A percentile compares a stretch with the other conserved stretches of the same genome.
Conservation (phyloP, 2,329 filamentous ascomycete genomes). For the Aspergillus tubingensis region DNA sequence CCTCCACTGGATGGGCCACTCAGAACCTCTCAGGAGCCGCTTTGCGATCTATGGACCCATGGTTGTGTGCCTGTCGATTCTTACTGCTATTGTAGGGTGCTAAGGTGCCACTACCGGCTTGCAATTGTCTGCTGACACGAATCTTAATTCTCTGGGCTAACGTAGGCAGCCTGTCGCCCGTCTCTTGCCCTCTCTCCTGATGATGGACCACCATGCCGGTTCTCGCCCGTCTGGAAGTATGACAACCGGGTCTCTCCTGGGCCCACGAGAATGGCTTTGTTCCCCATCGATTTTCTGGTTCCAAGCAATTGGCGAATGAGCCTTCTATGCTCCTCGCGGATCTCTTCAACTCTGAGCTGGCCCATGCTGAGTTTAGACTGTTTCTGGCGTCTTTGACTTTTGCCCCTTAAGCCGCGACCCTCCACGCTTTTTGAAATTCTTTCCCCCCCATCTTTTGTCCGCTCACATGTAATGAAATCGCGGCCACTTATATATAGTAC, state of each 20-base stretch:
- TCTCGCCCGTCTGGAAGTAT: background rate
- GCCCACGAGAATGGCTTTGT: background rate
- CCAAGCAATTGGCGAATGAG: background rate
- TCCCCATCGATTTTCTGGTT: background rate
- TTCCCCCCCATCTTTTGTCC: background rate
- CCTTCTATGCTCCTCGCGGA: background rate
- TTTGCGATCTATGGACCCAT: slow-evolving; percentile 16
- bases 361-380: slow-evolving; percentile 2
- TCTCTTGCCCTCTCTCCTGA: background rate
- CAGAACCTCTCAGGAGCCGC: slow-evolving; percentile 1
- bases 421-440: slow-evolving; percentile 1
- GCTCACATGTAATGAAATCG: background rate
- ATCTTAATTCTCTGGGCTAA: slow-evolving; percentile 8
- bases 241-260: background rate
- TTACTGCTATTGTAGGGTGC: slow-evolving; percentile 14
- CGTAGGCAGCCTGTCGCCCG: slow-evolving; percentile 1
- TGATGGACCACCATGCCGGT: background rate
- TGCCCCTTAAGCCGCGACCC: slow-evolving; percentile 1
- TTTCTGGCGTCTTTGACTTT: background rate
- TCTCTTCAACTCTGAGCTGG: slow-evolving; percentile 1
- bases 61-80: slow-evolving; percentile 21
- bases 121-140: slow-evolving; percentile 12
- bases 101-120: slow-evolving; percentile 3
- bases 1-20: slow-evolving; percentile 5
- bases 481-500: slow-evolving; percentile 1